Evolutionary conservation across 306 rosid species (phyloP).

Genomic region (Prunus salicina): DNA sequence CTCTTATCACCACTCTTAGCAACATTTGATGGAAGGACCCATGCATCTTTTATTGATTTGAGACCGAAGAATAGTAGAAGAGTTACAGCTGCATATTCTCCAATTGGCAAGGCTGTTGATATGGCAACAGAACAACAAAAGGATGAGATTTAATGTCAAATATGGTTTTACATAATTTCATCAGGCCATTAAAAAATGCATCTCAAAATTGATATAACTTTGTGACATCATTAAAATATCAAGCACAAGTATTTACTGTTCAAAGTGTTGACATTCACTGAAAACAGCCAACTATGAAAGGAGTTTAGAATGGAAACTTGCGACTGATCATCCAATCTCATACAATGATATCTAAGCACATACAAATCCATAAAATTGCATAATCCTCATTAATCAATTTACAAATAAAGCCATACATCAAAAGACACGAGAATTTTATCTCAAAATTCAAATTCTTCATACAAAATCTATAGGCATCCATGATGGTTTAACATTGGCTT

Average conservation of each 20-base stretch:
- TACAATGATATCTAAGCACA: background rate
- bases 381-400: background rate
- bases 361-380: background rate
- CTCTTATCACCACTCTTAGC: slow-evolving; percentile 49
- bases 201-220: background rate
- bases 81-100: slow-evolving; percentile 95
- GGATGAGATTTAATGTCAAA: background rate
- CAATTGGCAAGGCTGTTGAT: slow-evolving; percentile 83
- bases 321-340: background rate
- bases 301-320: background rate
- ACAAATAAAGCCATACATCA: too few relatives aligned
- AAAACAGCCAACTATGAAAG: background rate
- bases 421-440: too few relatives aligned
- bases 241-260: background rate
- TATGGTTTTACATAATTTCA: background rate
- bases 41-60: slow-evolving; percentile 88
- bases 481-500: background rate
- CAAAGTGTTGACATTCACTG: background rate
- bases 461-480: background rate
- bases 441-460: too few relatives aligned
- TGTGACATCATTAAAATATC: background rate
- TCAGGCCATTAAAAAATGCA: background rate
- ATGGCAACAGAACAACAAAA: slow-evolving; percentile 26
- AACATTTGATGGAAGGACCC: slow-evolving; percentile 78
- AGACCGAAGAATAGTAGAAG: slow-evolving; percentile 91